Base-by-base conservation (phyloP, 208 protist genomes). In the Trypanosoma congolense region DNA sequence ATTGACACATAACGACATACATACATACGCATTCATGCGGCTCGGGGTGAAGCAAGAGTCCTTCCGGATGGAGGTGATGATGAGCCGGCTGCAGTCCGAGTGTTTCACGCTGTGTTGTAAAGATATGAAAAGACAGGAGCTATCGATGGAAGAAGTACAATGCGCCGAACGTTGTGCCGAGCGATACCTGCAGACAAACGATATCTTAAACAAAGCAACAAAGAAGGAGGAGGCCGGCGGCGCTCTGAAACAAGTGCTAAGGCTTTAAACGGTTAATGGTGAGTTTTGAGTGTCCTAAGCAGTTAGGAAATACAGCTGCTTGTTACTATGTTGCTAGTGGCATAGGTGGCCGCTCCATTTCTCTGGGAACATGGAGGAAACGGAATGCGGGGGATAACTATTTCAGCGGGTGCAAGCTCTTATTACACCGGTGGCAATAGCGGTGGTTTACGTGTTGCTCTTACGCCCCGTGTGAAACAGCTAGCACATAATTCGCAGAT, bases 71-170 rank as follows among this genome's bases (percentile, higher is more conserved):
- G 88, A 95, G 65, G 69, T 74, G 25, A 76, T 95, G 56, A 91
- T 95, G 83, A 78, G 56, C 24, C 68, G 75, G 5, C 30, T 92
- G 50, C 80, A 82, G 41, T 62, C 75, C 10, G 77, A 91, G 64
- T 95, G 88, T 58, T 80, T 95, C 42, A 84, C 84, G 48, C 45
- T 91, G 31, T 95, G 88, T 58, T 87, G 80, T 62, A 81, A 77
- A n/a, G 72, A 89, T 51, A 56, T 90, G 3, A 61, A 22, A 16
- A 70, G 26, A n/a, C 65, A 69, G 24, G 84, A 92, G 62, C 74
- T 95, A 2, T 69, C 69, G 16, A 71, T 73, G 40, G 65, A 87
- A 19, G 88, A 95, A 60, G 83, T 92, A 24, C 61, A 83, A 51
- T 95, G 88, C 60, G 72, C 91, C 2, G 84, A 95, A 49, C 78